Evolutionary conservation across 1,284 basidiomycete species (phyloP), one percentile per base, ranked within the genome.

Genomic region (Ceratorhiza oryzae-sativae): DNA sequence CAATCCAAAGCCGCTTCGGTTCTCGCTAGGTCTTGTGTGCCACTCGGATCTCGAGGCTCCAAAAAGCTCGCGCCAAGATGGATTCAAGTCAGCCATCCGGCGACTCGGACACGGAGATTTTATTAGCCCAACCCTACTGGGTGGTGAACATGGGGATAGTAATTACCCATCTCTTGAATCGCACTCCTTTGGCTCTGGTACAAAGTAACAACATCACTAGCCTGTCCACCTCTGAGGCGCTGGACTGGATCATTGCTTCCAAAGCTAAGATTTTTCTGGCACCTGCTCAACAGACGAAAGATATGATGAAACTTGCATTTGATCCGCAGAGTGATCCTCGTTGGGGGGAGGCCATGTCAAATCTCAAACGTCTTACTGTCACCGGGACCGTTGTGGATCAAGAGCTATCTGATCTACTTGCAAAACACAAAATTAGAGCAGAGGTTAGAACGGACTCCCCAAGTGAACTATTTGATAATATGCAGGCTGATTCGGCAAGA

Each of bases 281-380:
- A 2, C 27, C 32, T 13, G 42, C 46, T 8, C 48, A 18, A 13
- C 32, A 63, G 1, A 46, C 45, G 15, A 49, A 46, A 9, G 61
- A 63, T n/a, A 63, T 63, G 46, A 5, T 63, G 2, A 30, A 23
- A 8, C 46, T 63, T 2, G 61, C 61, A 6, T 63, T 63, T 27
- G n/a, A 63, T 5, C 5, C 9, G 23, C n/a, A 63, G 2, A 30
- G 48, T 2, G 39, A 15, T 32, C 30, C 30, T 3, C 32, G 39
- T 10, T 63, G 60, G 60, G 42, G 46, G 4, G 6, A 18, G 4
- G 32, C 45, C 3, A 10, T 63, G 13, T 32, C 3, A 9, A 9
- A 34, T 12, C 25, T 63, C 20, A 34, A 63, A 3, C 34, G 45
- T 12, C 12, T 63, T 1, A 46, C 25, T 9, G 39, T 51, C 1